A percentile compares a stretch with the other conserved stretches of the same genome.
phyloP scores from a whole-genome alignment of 805 yeast genomes.

The Kazachstania africana region DNA sequence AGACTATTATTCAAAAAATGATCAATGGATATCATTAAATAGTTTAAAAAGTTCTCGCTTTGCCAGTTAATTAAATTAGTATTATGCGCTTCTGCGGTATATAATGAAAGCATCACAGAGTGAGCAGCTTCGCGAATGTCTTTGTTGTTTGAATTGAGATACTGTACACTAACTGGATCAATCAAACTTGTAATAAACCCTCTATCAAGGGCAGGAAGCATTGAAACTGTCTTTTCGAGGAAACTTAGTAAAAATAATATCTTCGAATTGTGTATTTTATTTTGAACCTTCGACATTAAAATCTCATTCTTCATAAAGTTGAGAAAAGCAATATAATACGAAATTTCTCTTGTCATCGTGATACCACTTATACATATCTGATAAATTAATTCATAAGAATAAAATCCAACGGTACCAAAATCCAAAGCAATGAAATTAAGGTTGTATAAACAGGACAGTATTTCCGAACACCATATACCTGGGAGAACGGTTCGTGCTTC shows the following conservation, averaged over 20 bases:
- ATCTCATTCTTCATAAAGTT: slow-evolving; percentile 9
- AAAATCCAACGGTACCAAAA: slow-evolving; percentile 20
- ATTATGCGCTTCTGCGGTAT: slow-evolving; percentile 3
- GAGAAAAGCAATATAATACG: slow-evolving; percentile 3
- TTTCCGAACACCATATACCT: no score
- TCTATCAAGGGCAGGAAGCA: slow-evolving; percentile 1
- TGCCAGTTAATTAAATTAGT: slow-evolving; percentile 10
- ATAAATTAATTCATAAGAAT: slow-evolving; percentile 18
- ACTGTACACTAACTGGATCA: slow-evolving; percentile 6
- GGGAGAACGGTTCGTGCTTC: slow-evolving; percentile 1
- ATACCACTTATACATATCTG: slow-evolving; percentile 8
- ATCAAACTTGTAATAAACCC: slow-evolving; percentile 4
- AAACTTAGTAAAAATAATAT: slow-evolving; percentile 15
- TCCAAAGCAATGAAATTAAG: slow-evolving; percentile 15
- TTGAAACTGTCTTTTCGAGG: slow-evolving; percentile 11
- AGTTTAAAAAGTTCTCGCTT: slow-evolving; percentile 5
- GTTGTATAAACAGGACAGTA: slow-evolving; percentile 10
- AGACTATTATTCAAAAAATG: slow-evolving; percentile 8
- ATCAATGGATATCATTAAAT: slow-evolving; percentile 8
- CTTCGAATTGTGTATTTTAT: slow-evolving; percentile 14
- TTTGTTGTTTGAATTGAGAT: slow-evolving; percentile 3
- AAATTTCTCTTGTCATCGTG: not conserved
- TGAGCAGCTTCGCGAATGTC: slow-evolving; percentile 18
- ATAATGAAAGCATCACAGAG: slow-evolving; percentile 12
- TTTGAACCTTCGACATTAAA: slow-evolving; percentile 4